A percentile compares a stretch with the other conserved stretches of the same genome.
Conservation (phyloP, 2,329 filamentous ascomycete species). For the Xylariales sp. region DNA sequence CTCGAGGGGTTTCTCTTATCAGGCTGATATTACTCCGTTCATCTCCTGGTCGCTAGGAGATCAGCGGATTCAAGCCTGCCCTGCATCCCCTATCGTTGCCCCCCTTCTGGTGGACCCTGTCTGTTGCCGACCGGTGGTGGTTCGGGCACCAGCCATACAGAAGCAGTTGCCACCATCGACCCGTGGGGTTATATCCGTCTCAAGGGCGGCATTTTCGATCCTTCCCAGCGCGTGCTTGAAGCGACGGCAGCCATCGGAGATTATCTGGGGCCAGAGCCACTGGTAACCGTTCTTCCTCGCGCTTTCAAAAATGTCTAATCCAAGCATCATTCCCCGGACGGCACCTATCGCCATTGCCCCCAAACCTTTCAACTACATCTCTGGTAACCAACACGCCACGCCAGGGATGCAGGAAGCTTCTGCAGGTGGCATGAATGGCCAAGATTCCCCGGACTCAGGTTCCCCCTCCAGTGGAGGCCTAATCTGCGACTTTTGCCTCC, state of each 20-base stretch:
- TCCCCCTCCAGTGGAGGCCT: conserved; percentile 35
- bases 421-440: conserved; percentile 45
- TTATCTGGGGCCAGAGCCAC: background rate
- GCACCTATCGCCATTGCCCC: conserved; percentile 64
- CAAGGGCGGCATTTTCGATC: too few relatives aligned
- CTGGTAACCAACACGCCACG: conserved; percentile 42
- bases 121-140: conserved; percentile 3
- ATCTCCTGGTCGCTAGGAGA: too few relatives aligned
- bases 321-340: conserved; percentile 52
- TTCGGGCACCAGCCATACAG: conserved; percentile 8
- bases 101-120: conserved; percentile 14
- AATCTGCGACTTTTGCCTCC: conserved; percentile 69
- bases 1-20: conserved; percentile 15
- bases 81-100: too few relatives aligned
- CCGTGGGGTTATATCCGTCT: too few relatives aligned
- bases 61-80: too few relatives aligned
- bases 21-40: conserved; percentile 10
- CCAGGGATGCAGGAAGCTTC: conserved; percentile 39
- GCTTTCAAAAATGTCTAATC: conserved; percentile 43
- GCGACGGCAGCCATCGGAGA: background rate
- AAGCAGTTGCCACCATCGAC: conserved; percentile 6
- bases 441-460: conserved; percentile 47
- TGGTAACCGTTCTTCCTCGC: conserved; percentile 3
- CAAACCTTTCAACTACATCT: conserved; percentile 45
- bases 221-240: too few relatives aligned